Evolutionary conservation across 768 basidiomycete genomes (phyloP).

Genomic region (Rhodotorula diobovata): DNA sequence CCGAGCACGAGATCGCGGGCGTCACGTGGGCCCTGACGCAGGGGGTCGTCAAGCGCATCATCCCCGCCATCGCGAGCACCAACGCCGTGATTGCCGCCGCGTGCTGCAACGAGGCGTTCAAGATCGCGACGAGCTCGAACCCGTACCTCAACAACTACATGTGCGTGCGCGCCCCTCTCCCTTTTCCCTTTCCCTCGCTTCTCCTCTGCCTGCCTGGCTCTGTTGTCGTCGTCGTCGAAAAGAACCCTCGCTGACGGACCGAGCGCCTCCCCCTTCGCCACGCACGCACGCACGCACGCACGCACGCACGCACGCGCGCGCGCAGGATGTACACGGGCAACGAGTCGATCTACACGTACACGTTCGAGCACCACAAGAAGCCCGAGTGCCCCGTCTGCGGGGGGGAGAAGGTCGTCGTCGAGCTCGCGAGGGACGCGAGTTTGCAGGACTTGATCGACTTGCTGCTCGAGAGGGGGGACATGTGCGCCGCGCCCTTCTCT

Average conservation of each 20-base stretch:
- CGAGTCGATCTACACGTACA: slow-evolving; percentile 92
- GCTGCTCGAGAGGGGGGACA: slow-evolving; percentile 78
- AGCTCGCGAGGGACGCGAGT: slow-evolving; percentile 57
- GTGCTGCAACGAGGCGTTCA: slow-evolving; percentile 98
- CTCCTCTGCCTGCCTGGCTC: too few relatives aligned
- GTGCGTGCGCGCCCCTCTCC: slow-evolving; percentile 17
- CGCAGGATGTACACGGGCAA: slow-evolving; percentile 83
- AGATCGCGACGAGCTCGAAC: slow-evolving; percentile 91
- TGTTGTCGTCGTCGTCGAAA: too few relatives aligned
- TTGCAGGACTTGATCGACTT: slow-evolving; percentile 84
- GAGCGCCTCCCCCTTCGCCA: too few relatives aligned
- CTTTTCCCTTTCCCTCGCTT: not conserved
- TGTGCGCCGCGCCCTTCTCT: slow-evolving; percentile 57
- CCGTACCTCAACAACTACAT: slow-evolving; percentile 96
- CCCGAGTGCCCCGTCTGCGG: slow-evolving; percentile 96
- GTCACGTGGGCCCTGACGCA: slow-evolving; percentile 97
- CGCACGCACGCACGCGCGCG: not conserved
- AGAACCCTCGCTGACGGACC: too few relatives aligned
- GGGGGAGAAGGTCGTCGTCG: slow-evolving; percentile 72
- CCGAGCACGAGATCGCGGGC: slow-evolving; percentile 94
- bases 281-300: too few relatives aligned
- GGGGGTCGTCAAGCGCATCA: slow-evolving; percentile 99
- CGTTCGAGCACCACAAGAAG: slow-evolving; percentile 89
- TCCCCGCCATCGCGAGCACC: slow-evolving; percentile 96
- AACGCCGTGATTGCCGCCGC: slow-evolving; percentile 98